phyloP scores from a whole-genome alignment of 2,329 filamentous ascomycete species.

The Blastomyces silverae region DNA sequence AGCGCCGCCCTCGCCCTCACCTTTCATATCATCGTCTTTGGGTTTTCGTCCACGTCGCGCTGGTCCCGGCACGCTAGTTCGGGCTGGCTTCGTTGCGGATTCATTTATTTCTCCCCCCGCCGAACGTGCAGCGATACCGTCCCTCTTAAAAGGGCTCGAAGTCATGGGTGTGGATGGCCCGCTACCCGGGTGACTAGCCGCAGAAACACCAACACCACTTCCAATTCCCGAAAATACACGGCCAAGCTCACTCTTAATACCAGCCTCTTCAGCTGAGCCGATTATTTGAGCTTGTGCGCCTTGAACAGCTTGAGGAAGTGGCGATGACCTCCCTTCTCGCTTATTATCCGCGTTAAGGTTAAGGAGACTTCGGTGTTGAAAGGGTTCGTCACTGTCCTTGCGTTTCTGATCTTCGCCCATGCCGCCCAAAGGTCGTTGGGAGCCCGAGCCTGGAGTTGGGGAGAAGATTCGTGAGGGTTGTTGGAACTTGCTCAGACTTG shows the following conservation, averaged over 20 bases:
- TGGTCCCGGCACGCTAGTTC: conserved; percentile 38
- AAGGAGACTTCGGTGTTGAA: conserved; percentile 62
- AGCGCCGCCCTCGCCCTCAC: conserved; percentile 48
- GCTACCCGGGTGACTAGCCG: conserved; percentile 44
- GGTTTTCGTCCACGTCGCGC: conserved; percentile 59
- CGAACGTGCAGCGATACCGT: conserved; percentile 44
- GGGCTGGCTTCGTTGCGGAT: conserved; percentile 31
- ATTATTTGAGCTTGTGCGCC: conserved; percentile 88
- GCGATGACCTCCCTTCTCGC: conserved; percentile 75
- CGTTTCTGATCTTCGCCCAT: conserved; percentile 36
- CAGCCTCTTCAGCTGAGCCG: conserved; percentile 72
- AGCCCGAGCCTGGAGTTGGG: conserved; percentile 31
- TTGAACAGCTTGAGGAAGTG: conserved; percentile 86
- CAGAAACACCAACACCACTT: conserved; percentile 55
- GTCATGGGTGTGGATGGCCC: conserved; percentile 50
- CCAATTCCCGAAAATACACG: conserved; percentile 94
- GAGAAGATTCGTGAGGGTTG: conserved; percentile 32
- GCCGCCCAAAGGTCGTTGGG: conserved; percentile 18
- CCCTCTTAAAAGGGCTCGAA: conserved; percentile 47
- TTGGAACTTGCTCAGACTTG: conserved; percentile 27
- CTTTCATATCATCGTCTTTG: conserved; percentile 66
- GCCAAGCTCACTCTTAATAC: conserved; percentile 91
- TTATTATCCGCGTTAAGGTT: conserved; percentile 67
- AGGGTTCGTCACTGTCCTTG: conserved; percentile 49
- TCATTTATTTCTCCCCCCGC: conserved; percentile 37